phyloP scores from a whole-genome alignment of 129 eudicot genomes.

The Daucus carota region DNA sequence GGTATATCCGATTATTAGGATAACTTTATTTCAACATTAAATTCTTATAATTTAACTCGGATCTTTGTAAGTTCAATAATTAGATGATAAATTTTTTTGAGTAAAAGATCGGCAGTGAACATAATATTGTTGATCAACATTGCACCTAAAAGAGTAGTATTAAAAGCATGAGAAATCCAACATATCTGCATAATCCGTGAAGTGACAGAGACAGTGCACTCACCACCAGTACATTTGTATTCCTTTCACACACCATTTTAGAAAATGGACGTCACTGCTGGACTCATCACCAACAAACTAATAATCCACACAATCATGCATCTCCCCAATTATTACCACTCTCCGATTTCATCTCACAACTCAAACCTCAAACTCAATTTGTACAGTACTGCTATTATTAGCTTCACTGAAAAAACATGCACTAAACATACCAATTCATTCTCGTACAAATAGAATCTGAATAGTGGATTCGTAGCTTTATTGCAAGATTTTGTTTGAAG shows the following conservation, averaged over 20 bases:
- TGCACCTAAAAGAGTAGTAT: neutral
- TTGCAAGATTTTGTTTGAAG: neutral
- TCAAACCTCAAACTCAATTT: neutral
- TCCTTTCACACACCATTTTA: slow-evolving; percentile 5
- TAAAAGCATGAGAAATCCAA: neutral
- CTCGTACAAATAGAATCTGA: neutral
- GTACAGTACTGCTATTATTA: neutral
- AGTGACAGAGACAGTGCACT: slow-evolving; percentile 3
- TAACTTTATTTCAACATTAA: too few species aligned
- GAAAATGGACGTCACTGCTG: neutral
- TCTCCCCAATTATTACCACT: neutral
- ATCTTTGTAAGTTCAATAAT: too few species aligned
- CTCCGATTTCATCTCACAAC: neutral
- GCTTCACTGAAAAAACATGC: neutral
- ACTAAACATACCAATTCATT: neutral
- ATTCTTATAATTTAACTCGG: too few species aligned
- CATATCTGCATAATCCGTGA: neutral
- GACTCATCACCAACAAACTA: neutral
- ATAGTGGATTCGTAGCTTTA: neutral
- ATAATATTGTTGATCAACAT: neutral
- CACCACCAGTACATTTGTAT: neutral
- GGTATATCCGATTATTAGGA: too few species aligned
- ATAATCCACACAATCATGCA: neutral
- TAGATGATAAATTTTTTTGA: too few species aligned
- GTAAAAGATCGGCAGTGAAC: too few species aligned